A percentile compares a stretch with the other conserved stretches of the same genome.
phyloP scores from a whole-genome alignment of 306 rosid genomes.

The Trifolium dubium region DNA sequence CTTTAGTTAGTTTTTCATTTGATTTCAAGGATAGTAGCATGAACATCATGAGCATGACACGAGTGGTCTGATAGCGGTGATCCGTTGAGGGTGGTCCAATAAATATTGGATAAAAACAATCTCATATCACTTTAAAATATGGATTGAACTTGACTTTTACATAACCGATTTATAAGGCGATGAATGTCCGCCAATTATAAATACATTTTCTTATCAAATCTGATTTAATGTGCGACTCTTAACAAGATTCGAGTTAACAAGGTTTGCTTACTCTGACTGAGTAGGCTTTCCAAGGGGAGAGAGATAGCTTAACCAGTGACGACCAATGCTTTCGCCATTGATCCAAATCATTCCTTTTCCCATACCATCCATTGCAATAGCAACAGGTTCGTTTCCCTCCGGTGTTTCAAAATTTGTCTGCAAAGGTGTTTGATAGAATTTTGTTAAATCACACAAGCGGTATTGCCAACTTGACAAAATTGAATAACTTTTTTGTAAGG shows the following conservation, averaged over 20 bases:
- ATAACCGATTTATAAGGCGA: no score
- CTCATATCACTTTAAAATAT: no score
- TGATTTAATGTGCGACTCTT: not conserved
- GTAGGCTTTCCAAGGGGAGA: conserved; percentile 68
- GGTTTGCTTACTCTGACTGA: conserved; percentile 72
- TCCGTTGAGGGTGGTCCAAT: not conserved
- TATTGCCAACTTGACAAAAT: not conserved
- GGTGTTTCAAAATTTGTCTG: conserved; percentile 77
- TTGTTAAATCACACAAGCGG: not conserved
- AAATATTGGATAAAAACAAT: no score
- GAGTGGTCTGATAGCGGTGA: not conserved
- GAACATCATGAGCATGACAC: not conserved
- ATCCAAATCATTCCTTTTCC: conserved; percentile 90
- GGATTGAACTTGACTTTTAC: not conserved
- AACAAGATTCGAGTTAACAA: no score
- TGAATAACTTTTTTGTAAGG: not conserved
- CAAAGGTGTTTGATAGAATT: conserved; percentile 28
- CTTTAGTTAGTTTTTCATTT: not conserved
- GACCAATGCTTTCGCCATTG: conserved; percentile 77
- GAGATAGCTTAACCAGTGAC: conserved; percentile 78
- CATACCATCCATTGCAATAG: conserved; percentile 72
- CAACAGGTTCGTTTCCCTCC: conserved; percentile 71
- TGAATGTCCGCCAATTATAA: not conserved
- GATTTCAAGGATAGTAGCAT: not conserved
- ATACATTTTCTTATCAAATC: not conserved